Evolutionary conservation across 371 early-diverging fungal species (phyloP), one percentile per base, ranked within the genome.

Genomic region (Rhizopus arrhizus): DNA sequence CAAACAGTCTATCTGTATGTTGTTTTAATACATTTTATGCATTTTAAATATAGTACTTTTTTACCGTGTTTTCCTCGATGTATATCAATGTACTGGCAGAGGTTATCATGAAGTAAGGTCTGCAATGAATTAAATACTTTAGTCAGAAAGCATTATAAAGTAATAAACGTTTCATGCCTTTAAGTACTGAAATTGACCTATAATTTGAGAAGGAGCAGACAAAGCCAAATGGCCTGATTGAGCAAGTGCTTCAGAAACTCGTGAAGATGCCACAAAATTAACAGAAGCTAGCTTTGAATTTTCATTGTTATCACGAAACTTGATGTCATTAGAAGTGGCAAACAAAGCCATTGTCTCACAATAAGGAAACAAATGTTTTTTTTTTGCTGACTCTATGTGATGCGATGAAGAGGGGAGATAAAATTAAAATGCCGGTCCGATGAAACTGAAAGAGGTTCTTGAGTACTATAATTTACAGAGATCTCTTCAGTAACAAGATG

Each of bases 61-160:
- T 61, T 74, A 85, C 87, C 84, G 61, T 84, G 75, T 59, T 84
- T 85, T 51, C 85, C 87, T 58, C 82, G 81, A 52, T 82, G 72
- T 51, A 84, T 78, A 53, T 86, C 87, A 52, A 86, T 66, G 60
- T 84, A 85, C 58, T 80, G 75, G 59, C 85, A 85, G 7, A 86
- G 57, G 55, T 82, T 75, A 13, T 83, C 79, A 59, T 85, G 85
- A 31, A 59, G 51, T n/a, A 86, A 65, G 13, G 81, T 74, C 85
- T 84, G 66, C 53, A 22, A 22, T 22, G 22, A 22, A 32, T 3
- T 8, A 48, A 4, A 28, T 5, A 28, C 0, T 48, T 48, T 48
- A 48, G 33, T 12, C 12, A 22, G 28, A 29, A 22, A 7, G 38
- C n/a, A 10, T 35, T 29, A 53, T 42, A 13, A 11, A 5, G 5